A percentile compares a stretch with the other conserved stretches of the same genome.
Conservation (phyloP, 306 rosid genomes). For the Abrus pulchellus region DNA sequence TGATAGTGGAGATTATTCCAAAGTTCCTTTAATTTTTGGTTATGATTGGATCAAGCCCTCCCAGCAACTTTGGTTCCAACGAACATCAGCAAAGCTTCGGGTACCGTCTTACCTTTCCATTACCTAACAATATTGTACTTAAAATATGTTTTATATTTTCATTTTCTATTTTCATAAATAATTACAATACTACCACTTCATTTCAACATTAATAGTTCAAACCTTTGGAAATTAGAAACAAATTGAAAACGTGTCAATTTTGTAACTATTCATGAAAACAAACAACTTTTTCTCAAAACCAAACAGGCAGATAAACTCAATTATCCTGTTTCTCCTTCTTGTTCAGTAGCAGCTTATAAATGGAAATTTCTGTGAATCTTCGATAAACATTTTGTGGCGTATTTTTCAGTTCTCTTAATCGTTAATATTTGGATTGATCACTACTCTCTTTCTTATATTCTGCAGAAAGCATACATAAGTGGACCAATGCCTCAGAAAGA, state of each 20-base stretch:
- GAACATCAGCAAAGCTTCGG: slow-evolving; percentile 71
- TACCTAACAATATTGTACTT: slow-evolving; percentile 4
- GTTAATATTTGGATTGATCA: slow-evolving; percentile 14
- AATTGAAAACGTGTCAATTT: not conserved
- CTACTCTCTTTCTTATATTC: not conserved
- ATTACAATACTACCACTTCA: not conserved
- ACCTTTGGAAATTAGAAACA: not conserved
- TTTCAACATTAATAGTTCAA: not conserved
- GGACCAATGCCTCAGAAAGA: slow-evolving; percentile 71
- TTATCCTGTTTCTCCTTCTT: slow-evolving; percentile 29
- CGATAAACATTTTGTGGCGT: not conserved
- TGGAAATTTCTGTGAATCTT: slow-evolving; percentile 25
- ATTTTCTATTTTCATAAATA: not conserved
- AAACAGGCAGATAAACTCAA: not conserved
- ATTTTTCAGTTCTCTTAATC: slow-evolving; percentile 38
- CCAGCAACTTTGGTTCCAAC: slow-evolving; percentile 88
- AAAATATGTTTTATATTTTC: not conserved
- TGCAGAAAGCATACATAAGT: slow-evolving; percentile 71
- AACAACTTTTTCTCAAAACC: not conserved
- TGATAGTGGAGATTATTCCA: slow-evolving; percentile 94
- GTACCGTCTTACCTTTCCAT: slow-evolving; percentile 53
- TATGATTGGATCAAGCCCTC: slow-evolving; percentile 98
- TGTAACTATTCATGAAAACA: not conserved
- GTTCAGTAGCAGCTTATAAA: slow-evolving; percentile 14
- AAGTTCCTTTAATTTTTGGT: slow-evolving; percentile 66